phyloP scores from a whole-genome alignment of 2,329 filamentous ascomycete genomes.

The Pyrenophora tritici-repentis region DNA sequence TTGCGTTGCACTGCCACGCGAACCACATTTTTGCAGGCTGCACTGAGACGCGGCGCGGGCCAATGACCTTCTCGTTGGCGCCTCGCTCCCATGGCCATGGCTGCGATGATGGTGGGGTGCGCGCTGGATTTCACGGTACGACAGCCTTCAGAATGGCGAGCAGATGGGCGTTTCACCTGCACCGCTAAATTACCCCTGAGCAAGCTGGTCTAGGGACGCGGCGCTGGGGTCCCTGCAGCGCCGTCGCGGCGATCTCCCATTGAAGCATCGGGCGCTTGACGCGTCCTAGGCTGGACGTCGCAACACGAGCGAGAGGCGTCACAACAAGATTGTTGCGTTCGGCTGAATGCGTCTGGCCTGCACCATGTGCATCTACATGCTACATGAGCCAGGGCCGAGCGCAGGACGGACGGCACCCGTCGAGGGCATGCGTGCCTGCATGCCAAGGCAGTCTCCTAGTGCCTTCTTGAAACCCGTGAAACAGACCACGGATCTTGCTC shows the following conservation, averaged over 20 bases:
- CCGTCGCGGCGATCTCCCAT: conserved; percentile 37
- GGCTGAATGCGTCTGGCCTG: too few relatives aligned
- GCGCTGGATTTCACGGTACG: conserved; percentile 9
- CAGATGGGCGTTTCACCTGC: conserved; percentile 38
- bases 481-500: conserved; percentile 24
- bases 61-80: conserved; percentile 22
- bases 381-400: conserved; percentile 36
- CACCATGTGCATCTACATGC: conserved; percentile 23
- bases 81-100: conserved; percentile 24
- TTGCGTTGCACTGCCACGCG: conserved; percentile 5
- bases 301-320: not conserved
- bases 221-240: conserved; percentile 32
- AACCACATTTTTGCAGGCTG: not conserved
- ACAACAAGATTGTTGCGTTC: too few relatives aligned
- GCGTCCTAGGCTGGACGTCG: conserved; percentile 3
- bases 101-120: conserved; percentile 16
- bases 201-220: conserved; percentile 15
- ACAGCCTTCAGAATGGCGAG: conserved; percentile 13
- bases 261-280: conserved; percentile 21
- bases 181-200: conserved; percentile 27
- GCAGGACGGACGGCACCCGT: conserved; percentile 31
- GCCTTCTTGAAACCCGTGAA: conserved; percentile 31
- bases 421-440: conserved; percentile 43
- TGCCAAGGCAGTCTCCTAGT: conserved; percentile 32
- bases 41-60: conserved; percentile 32